A percentile compares a stretch with the other conserved stretches of the same genome.
phyloP scores from a whole-genome alignment of 139 green algal species.

The Coelastrella sp. region DNA sequence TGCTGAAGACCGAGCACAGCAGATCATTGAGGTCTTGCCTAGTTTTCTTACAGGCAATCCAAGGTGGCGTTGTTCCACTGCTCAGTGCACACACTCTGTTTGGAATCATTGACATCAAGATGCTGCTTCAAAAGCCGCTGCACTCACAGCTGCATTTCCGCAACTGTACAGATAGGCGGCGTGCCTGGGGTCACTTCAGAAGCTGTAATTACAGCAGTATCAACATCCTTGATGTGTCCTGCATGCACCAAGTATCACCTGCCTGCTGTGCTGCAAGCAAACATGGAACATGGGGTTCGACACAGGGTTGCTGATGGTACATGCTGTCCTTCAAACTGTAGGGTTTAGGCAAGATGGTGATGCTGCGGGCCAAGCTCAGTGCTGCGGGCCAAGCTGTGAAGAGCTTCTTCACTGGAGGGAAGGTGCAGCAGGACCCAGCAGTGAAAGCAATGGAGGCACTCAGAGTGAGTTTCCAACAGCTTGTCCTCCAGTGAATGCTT shows the following conservation, averaged over 20 bases:
- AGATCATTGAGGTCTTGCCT: background rate
- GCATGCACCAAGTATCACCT: no score
- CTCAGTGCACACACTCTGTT: background rate
- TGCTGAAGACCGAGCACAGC: background rate
- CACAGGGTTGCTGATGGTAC: no score
- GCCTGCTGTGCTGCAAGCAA: no score
- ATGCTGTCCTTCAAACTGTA: background rate
- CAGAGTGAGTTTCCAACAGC: conserved; percentile 62
- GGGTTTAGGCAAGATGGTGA: conserved; percentile 61
- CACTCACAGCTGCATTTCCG: no score
- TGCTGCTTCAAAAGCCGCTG: no score
- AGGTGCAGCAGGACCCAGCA: conserved; percentile 72
- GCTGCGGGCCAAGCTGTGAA: conserved; percentile 75
- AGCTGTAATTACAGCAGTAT: background rate
- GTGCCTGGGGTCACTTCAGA: background rate
- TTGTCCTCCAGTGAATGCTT: background rate
- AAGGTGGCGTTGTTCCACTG: background rate
- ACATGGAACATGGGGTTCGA: no score
- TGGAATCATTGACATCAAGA: no score
- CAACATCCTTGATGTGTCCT: background rate
- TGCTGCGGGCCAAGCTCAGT: conserved; percentile 87
- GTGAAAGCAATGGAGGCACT: conserved; percentile 84
- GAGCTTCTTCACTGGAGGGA: conserved; percentile 83
- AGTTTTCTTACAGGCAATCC: background rate
- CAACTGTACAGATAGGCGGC: no score